A percentile compares a stretch with the other conserved stretches of the same genome.
These are phyloP conservation scores for Boletales sp. DNA, from an alignment of 768 basidiomycete species.

Conservation along the genomic window DNA sequence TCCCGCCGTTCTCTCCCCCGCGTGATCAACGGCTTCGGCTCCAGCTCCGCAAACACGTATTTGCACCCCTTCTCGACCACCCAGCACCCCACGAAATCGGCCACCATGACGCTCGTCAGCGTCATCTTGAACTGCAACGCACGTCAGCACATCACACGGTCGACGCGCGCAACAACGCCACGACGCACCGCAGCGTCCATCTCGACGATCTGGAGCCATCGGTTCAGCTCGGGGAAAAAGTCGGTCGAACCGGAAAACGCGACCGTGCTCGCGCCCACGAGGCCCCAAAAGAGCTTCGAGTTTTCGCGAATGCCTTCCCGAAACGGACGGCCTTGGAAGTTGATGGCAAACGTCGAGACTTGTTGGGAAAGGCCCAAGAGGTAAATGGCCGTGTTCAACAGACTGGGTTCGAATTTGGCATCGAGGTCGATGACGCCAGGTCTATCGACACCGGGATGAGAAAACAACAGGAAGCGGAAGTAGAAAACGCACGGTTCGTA, in stretches of 20 bases:
- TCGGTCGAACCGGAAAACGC: constrained; percentile 94
- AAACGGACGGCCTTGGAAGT: constrained; percentile 99
- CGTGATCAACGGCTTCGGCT: constrained; percentile 82
- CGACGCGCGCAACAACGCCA: no score
- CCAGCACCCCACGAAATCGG: constrained; percentile 89
- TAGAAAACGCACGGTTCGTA: constrained; percentile 66
- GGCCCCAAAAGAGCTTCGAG: constrained; percentile 86
- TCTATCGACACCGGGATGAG: constrained; percentile 32
- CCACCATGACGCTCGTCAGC: constrained; percentile 75
- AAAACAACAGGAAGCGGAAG: background rate
- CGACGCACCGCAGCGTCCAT: constrained; percentile 71
- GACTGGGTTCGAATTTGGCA: constrained; percentile 91
- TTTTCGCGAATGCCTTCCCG: constrained; percentile 98
- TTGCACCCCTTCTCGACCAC: constrained; percentile 81
- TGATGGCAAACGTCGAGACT: constrained; percentile 97
- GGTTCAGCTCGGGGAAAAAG: constrained; percentile 90
- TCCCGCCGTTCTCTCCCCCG: constrained; percentile 80
- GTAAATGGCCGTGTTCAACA: constrained; percentile 96
- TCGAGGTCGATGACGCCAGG: constrained; percentile 85
- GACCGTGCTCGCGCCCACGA: constrained; percentile 83
- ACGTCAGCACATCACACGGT: no score
- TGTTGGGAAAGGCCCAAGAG: constrained; percentile 94
- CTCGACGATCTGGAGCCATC: constrained; percentile 96
- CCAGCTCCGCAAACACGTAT: constrained; percentile 79
- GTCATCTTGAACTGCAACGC: constrained; percentile 70